Evolutionary conservation across 257 asterid genomes (phyloP).

Genomic region (Forsythia suspensa): DNA sequence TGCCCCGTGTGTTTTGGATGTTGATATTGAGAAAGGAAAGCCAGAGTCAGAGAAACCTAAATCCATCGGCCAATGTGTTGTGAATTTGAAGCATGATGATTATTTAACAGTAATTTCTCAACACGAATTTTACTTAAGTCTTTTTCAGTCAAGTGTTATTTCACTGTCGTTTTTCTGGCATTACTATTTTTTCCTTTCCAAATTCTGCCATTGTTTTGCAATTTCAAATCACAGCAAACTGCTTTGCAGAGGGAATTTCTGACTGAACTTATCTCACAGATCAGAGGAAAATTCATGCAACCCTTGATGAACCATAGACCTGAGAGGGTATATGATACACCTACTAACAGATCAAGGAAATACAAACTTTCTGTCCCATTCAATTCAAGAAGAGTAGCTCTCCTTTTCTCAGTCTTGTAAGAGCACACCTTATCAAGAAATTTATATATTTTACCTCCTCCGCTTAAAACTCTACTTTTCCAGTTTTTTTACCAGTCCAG

Average conservation of each 20-base stretch:
- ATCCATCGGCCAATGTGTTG: constrained; percentile 37
- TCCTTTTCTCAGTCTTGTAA: constrained; percentile 85
- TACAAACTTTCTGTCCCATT: constrained; percentile 80
- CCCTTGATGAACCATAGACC: constrained; percentile 62
- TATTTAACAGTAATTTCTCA: constrained; percentile 53
- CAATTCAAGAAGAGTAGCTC: constrained; percentile 86
- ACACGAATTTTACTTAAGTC: constrained; percentile 9
- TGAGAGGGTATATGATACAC: constrained; percentile 50
- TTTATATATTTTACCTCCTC: constrained; percentile 15
- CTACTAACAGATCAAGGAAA: constrained; percentile 69
- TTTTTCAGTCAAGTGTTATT: neutral
- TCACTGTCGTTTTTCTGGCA: neutral
- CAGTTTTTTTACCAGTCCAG: neutral
- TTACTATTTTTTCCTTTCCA: neutral
- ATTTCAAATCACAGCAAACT: constrained; percentile 3
- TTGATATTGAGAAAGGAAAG: constrained; percentile 71
- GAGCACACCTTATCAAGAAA: constrained; percentile 11
- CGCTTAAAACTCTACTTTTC: neutral
- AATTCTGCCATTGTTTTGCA: constrained; percentile 20
- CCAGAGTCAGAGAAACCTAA: constrained; percentile 38
- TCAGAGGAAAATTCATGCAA: constrained; percentile 78
- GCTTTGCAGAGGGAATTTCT: constrained; percentile 59
- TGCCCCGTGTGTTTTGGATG: constrained; percentile 39
- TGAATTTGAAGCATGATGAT: constrained; percentile 56
- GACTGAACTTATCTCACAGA: constrained; percentile 62